A percentile compares a stretch with the other conserved stretches of the same genome.
phyloP scores from a whole-genome alignment of 2,329 filamentous ascomycete species.

The Trichoderma simmonsii region DNA sequence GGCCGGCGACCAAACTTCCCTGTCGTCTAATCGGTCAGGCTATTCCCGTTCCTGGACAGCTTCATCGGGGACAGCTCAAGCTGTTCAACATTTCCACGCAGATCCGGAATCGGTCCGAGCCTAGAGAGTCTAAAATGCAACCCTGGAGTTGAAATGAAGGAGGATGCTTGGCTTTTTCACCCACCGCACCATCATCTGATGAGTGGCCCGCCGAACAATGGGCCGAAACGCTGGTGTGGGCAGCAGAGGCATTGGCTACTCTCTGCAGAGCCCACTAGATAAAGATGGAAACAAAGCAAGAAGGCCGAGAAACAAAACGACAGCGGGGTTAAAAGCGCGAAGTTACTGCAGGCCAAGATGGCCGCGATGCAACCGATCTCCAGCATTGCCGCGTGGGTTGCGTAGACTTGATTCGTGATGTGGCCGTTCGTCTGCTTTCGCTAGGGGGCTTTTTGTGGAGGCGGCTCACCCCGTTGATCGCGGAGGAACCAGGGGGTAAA shows the following conservation, averaged over 20 bases:
- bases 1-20: not conserved
- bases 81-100: not conserved
- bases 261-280: not conserved
- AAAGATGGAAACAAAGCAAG: conserved; percentile 13
- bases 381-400: conserved; percentile 7
- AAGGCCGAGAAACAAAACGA: conserved; percentile 2
- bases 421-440: not conserved
- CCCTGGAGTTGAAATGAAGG: not conserved
- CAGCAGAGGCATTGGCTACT: not conserved
- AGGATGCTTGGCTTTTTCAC: not conserved
- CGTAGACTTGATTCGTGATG: not conserved
- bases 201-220: conserved; percentile 16
- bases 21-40: not conserved
- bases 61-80: not conserved
- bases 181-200: conserved; percentile 14
- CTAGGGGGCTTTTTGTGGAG: not conserved
- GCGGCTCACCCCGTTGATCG: not conserved
- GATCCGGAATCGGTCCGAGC: conserved; percentile 20
- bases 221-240: conserved; percentile 12
- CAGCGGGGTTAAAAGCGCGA: not conserved
- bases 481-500: not conserved
- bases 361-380: not conserved
- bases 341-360: not conserved
- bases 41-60: conserved; percentile 7
- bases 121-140: not conserved